A percentile compares a stretch with the other conserved stretches of the same genome.
Conservation (phyloP, 306 rosid genomes). For the Vicia faba region DNA sequence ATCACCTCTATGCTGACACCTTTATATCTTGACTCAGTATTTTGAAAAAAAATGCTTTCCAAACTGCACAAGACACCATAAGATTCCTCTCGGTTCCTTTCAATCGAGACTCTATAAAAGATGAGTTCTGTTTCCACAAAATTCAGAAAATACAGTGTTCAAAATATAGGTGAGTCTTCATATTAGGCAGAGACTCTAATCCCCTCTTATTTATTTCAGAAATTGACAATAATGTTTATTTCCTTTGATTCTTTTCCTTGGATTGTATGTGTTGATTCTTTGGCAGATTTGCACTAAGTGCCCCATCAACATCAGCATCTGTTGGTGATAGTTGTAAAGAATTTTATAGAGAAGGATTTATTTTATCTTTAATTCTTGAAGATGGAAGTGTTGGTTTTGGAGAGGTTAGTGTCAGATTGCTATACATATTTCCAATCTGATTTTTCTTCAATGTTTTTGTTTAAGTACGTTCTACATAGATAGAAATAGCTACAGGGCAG, state of each 20-base stretch:
- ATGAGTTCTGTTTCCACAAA: constrained; percentile 48
- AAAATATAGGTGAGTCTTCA: constrained; percentile 62
- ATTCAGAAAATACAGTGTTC: constrained; percentile 61
- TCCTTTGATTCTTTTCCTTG: constrained; percentile 25
- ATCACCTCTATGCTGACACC: constrained; percentile 37
- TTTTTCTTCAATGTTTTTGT: too few relatives aligned
- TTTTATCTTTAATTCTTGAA: constrained; percentile 76
- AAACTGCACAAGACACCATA: constrained; percentile 57
- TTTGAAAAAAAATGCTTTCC: constrained; percentile 59
- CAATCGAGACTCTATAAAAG: constrained; percentile 40
- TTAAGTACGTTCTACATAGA: too few relatives aligned
- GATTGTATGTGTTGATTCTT: constrained; percentile 20
- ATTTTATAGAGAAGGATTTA: constrained; percentile 79
- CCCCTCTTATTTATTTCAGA: background rate
- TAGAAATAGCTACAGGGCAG: too few relatives aligned
- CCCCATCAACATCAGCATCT: constrained; percentile 65
- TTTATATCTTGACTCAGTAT: constrained; percentile 49
- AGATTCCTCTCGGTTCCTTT: constrained; percentile 46
- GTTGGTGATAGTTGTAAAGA: constrained; percentile 40
- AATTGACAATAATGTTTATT: constrained; percentile 17
- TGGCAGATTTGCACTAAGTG: constrained; percentile 69
- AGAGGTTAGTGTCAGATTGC: constrained; percentile 67
- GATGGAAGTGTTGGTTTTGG: constrained; percentile 89
- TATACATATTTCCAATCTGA: constrained; percentile 16
- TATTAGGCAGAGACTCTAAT: background rate